A percentile compares a stretch with the other conserved stretches of the same genome.
Conservation (phyloP, 176 grass and related monocot genomes). For the Rhynchospora tenuis region DNA sequence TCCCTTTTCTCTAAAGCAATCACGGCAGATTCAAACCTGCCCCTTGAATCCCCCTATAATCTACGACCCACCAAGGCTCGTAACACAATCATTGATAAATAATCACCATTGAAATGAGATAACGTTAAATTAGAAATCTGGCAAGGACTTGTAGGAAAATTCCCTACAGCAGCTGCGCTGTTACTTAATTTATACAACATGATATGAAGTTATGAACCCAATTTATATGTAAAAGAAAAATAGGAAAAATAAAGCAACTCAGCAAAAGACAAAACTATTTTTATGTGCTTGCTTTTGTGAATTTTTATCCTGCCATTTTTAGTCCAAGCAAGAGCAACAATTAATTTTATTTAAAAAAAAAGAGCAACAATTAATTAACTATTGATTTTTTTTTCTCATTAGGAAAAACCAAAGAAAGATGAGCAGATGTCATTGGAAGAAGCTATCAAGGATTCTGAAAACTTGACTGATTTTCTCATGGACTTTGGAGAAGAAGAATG, state of each 20-base stretch:
- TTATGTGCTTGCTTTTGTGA: conserved; percentile 1
- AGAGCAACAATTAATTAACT: conserved; percentile 8
- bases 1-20: too few species aligned
- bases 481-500: conserved; percentile 60
- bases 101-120: not conserved
- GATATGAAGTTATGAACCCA: conserved; percentile 3
- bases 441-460: conserved; percentile 72
- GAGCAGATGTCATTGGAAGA: conserved; percentile 59
- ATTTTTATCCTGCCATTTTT: conserved; percentile 3
- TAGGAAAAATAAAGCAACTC: not conserved
- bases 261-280: conserved; percentile 15
- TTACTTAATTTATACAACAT: not conserved
- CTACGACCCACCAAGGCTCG: too few species aligned
- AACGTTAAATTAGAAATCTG: not conserved
- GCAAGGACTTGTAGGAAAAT: not conserved
- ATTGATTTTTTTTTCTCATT: conserved; percentile 17
- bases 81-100: conserved; percentile 10
- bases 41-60: too few species aligned
- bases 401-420: conserved; percentile 67
- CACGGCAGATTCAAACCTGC: too few species aligned
- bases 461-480: conserved; percentile 81
- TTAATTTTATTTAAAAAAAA: too few species aligned
- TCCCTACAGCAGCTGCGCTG: not conserved
- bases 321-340: not conserved
- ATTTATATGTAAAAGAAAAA: conserved; percentile 1